Percentiles rank a stretch among this genome's conserved stretches.
Conservation (phyloP, 2,329 filamentous ascomycete genomes). For the Pseudocercospora vitis region DNA sequence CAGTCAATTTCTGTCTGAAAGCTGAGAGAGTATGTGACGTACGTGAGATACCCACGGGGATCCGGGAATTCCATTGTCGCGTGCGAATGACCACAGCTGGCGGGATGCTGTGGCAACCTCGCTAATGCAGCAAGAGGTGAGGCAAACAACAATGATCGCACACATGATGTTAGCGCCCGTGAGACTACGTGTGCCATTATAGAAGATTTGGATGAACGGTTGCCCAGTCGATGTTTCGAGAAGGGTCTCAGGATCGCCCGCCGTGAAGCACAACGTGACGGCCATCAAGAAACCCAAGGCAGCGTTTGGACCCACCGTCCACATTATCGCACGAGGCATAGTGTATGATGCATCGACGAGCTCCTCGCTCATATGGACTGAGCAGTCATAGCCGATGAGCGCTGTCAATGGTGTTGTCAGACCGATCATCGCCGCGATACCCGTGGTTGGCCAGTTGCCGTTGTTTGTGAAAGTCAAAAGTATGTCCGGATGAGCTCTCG, state of each 20-base stretch:
- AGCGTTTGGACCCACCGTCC: constrained; percentile 28
- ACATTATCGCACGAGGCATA: constrained; percentile 27
- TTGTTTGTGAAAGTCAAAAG: constrained; percentile 28
- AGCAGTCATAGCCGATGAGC: constrained; percentile 30
- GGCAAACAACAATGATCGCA: constrained; percentile 29
- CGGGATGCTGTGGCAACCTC: constrained; percentile 30
- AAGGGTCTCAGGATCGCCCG: constrained; percentile 27
- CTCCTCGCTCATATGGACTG: constrained; percentile 33
- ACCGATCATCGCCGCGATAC: constrained; percentile 47
- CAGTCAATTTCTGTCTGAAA: background rate
- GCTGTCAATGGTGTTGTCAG: constrained; percentile 34
- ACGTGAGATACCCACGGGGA: constrained; percentile 8
- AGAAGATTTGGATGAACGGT: constrained; percentile 31
- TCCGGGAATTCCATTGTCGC: constrained; percentile 39
- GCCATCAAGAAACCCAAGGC: constrained; percentile 27
- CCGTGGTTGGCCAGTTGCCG: constrained; percentile 29
- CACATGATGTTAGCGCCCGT: constrained; percentile 28
- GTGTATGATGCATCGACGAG: constrained; percentile 23
- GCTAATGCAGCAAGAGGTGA: constrained; percentile 27
- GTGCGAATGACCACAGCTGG: constrained; percentile 39
- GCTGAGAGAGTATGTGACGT: background rate
- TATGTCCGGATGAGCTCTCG: constrained; percentile 19
- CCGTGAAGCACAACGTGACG: constrained; percentile 37
- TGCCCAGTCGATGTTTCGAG: constrained; percentile 30
- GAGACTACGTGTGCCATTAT: constrained; percentile 29